Base-by-base conservation (phyloP, 306 rosid species). In the Heteromeles arbutifolia region DNA sequence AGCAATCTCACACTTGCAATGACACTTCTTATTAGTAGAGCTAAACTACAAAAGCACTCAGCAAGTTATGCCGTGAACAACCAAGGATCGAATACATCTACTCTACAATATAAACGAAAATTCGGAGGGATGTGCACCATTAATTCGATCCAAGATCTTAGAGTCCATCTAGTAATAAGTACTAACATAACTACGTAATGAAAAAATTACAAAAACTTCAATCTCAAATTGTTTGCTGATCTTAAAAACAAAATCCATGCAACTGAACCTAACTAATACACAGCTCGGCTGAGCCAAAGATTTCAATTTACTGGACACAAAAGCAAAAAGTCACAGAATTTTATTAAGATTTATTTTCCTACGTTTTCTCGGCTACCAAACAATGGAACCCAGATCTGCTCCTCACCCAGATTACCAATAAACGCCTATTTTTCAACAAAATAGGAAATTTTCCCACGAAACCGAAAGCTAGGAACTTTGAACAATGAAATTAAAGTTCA, bases 301-400 rank as follows among this genome's bases (percentile, higher is more conserved):
- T 2, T 59, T 39, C 43, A 67, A 22, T 31, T 4, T 24, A 10
- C 56, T 17, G 13, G 31, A 67, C 45, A 24, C 58, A 37, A 21
- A 18, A 39, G 29, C 39, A 65, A 24, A 69, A 18, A n/a, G 34
- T 31, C 75, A 29, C 78, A n/a, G 50, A 67, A 28, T 28, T 31
- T 37, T 44, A 25, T 19, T 53, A 22, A 32, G 34, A 43, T 13
- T 24, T 24, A 61, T 21, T 61, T 50, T 28, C 59, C 10, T 62
- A 43, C 31, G 25, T 70, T 34, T 74, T 62, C 39, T 52, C 37
- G 15, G 72, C 41, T 69, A 74, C 44, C 63, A 67, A 70, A 24
- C 52, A 53, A 52, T 11, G 54, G 62, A 18, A 18, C 48, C 72
- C 74, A 66, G 81, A 83, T 75, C 86, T 75, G 37, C 64, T 67